These are phyloP conservation scores for Alternaria ethzedia DNA, from an alignment of 2,329 filamentous ascomycete genomes.

Conservation along the genomic window DNA sequence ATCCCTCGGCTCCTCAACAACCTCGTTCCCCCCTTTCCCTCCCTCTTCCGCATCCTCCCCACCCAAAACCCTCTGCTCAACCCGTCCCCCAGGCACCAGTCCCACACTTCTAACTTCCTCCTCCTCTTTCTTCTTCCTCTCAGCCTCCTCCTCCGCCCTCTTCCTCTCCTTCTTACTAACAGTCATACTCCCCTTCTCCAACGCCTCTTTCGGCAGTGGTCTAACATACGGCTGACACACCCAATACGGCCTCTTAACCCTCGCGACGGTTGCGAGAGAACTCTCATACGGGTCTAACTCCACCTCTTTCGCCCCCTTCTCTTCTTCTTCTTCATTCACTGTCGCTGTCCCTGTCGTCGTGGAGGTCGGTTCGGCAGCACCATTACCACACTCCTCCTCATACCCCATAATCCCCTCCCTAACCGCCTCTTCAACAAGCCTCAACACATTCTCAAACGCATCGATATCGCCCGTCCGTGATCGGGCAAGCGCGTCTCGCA, in stretches of 20 bases:
- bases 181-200: slow-evolving; percentile 78
- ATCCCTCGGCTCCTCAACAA: slow-evolving; percentile 52
- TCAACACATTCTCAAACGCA: slow-evolving; percentile 77
- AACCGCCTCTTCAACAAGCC: slow-evolving; percentile 76
- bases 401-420: slow-evolving; percentile 75
- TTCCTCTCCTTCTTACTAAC: slow-evolving; percentile 71
- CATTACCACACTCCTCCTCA: slow-evolving; percentile 48
- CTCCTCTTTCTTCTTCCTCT: slow-evolving; percentile 52
- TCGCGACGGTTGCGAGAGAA: slow-evolving; percentile 69
- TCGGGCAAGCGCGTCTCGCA: slow-evolving; percentile 82
- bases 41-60: not conserved
- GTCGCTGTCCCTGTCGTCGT: too few relatives aligned
- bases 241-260: slow-evolving; percentile 86
- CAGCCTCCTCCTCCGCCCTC: slow-evolving; percentile 40
- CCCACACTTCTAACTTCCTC: slow-evolving; percentile 32
- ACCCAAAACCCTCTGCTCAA: slow-evolving; percentile 60
- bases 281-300: slow-evolving; percentile 56
- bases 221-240: slow-evolving; percentile 86
- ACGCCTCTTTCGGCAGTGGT: slow-evolving; percentile 84
- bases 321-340: too few relatives aligned
- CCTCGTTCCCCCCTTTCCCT: slow-evolving; percentile 8
- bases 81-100: slow-evolving; percentile 31
- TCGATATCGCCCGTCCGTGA: slow-evolving; percentile 73
- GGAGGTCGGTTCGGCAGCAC: too few relatives aligned
- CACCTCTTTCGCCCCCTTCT: too few relatives aligned